These are phyloP conservation scores for Magnaporthiopsis poae DNA, from an alignment of 2,329 filamentous ascomycete species.

Conservation along the genomic window DNA sequence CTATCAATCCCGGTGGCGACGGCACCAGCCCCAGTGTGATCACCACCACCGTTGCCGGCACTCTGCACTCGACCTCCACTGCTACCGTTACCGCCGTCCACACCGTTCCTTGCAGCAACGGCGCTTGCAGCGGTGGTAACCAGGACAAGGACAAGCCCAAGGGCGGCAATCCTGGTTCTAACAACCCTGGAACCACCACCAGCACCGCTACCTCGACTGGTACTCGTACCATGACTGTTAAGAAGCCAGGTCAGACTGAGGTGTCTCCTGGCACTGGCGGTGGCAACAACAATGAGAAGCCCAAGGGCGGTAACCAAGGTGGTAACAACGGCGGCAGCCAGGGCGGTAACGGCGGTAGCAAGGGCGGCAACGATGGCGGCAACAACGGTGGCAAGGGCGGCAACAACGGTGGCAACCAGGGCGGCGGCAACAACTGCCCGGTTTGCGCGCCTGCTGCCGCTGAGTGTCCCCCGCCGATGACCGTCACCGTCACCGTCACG, in stretches of 20 bases:
- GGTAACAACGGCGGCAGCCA: not conserved
- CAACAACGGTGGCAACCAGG: not conserved
- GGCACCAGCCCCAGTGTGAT: constrained; percentile 13
- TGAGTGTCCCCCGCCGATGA: constrained; percentile 9
- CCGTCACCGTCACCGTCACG: constrained; percentile 7
- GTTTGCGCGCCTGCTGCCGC: constrained; percentile 5
- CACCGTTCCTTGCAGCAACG: constrained; percentile 4
- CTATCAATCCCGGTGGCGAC: constrained; percentile 13
- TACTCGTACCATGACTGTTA: constrained; percentile 13
- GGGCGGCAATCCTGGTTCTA: not conserved
- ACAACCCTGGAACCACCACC: constrained; percentile 14
- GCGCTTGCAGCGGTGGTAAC: not conserved
- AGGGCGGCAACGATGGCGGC: constrained; percentile 2
- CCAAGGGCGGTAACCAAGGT: not conserved
- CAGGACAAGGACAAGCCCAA: not conserved
- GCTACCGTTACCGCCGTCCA: constrained; percentile 14
- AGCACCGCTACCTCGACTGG: constrained; percentile 18
- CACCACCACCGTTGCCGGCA: constrained; percentile 18
- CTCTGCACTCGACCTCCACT: constrained; percentile 18
- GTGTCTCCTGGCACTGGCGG: constrained; percentile 7
- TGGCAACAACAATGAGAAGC: constrained; percentile 4
- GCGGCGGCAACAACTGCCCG: not conserved
- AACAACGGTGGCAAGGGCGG: constrained; percentile 4
- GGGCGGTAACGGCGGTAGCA: not conserved
- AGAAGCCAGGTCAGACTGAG: constrained; percentile 6